These are phyloP conservation scores for Allium fistulosum DNA, from an alignment of 106 monocot genomes.

Conservation along the genomic window DNA sequence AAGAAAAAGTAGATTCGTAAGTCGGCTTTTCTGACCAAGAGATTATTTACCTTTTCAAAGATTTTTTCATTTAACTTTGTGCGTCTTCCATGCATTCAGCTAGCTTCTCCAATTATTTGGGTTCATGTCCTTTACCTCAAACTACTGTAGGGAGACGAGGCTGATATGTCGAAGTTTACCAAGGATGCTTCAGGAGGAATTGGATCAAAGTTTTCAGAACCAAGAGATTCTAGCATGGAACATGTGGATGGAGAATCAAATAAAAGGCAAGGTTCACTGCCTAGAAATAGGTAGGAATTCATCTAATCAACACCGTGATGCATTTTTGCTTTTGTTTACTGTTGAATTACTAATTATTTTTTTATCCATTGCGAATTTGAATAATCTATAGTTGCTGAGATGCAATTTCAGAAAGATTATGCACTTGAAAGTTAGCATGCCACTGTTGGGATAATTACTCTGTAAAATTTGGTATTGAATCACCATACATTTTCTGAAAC, in stretches of 20 bases:
- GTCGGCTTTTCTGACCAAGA: conserved; percentile 12
- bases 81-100: conserved; percentile 61
- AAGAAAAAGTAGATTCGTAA: conserved; percentile 50
- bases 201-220: conserved; percentile 14
- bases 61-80: conserved; percentile 27
- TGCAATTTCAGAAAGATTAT: too few species aligned
- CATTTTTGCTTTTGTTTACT: too few species aligned
- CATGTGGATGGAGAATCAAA: conserved; percentile 35
- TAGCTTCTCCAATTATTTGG: conserved; percentile 86
- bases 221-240: conserved; percentile 16
- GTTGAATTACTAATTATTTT: too few species aligned
- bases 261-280: conserved; percentile 16
- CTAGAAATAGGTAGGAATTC: too few species aligned
- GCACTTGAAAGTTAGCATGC: too few species aligned
- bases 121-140: conserved; percentile 92
- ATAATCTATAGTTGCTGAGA: too few species aligned
- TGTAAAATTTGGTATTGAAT: too few species aligned
- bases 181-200: conserved; percentile 8
- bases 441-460: too few species aligned
- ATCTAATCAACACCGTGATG: too few species aligned
- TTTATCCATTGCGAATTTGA: too few species aligned
- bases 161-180: conserved; percentile 4
- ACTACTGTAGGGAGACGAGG: conserved; percentile 86
- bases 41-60: conserved; percentile 4
- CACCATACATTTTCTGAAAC: too few species aligned